Evolutionary conservation across 2,329 filamentous ascomycete species (phyloP), one percentile per base, ranked within the genome.

Genomic region (Penicillium glabrum): DNA sequence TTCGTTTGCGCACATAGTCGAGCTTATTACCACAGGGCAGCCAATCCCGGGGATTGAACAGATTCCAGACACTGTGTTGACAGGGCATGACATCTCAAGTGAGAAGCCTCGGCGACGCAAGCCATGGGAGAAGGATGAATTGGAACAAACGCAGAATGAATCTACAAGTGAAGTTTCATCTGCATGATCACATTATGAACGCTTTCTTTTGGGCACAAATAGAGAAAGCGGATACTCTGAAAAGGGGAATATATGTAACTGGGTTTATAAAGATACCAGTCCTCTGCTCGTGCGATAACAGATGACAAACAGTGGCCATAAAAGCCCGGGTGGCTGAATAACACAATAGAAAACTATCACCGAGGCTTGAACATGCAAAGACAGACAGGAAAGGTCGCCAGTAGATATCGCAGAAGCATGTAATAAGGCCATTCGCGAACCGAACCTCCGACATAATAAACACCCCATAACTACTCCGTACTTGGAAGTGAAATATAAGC

Each of bases 1-100:
- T 48, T 88, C 86, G 1, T 96, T 97, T 73, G 88, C 90, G 8
- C 87, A 93, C 63, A 91, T 97, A 60, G 88, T 96, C 54, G 89
- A 91, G 67, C 83, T 96, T 53, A 90, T 97, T 53, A 90, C 90
- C 24, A 87, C 86, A 27, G 91, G 91, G 52, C 86, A 91, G 65
- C 88, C 90, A 0, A 89, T 97, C 44, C 91, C 92, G 1, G 93
- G 93, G 1, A 96, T 97, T 68, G 87, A 87, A 64, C 86, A 96
- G 61, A 93, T 97, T 52, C 91, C 93, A 5, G 85, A 91, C 63
- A 95, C 88, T 0, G 80, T 96, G 5, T 80, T 93, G 21, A 81
- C 86, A 53, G 88, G 89, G 5, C 84, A 90, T 58, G 88, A 89
- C 58, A 83, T 82, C 23, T 72, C 79, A 49, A 79, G 80, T 53